These are phyloP conservation scores for Diaporthe velutina DNA, from an alignment of 2,329 filamentous ascomycete genomes.

Conservation along the genomic window DNA sequence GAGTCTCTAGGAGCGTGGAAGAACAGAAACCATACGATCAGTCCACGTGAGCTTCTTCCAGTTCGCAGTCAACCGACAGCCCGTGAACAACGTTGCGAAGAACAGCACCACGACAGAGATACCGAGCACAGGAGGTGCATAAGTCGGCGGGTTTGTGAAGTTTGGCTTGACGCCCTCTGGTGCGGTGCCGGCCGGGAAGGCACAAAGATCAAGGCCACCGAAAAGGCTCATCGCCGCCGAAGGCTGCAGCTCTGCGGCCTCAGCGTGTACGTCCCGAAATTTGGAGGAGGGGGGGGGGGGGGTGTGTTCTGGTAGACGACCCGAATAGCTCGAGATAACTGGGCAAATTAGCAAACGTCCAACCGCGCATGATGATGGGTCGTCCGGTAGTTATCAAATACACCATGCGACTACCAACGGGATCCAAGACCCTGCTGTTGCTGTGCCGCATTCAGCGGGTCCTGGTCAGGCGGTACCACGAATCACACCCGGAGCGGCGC, in stretches of 20 bases:
- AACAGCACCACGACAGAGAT: slow-evolving; percentile 15
- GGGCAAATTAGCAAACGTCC: background rate
- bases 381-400: background rate
- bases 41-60: slow-evolving; percentile 23
- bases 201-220: slow-evolving; percentile 11
- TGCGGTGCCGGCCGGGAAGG: slow-evolving; percentile 4
- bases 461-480: background rate
- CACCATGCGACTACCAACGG: background rate
- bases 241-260: background rate
- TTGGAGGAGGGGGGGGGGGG: background rate
- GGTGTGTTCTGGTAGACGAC: background rate
- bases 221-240: background rate
- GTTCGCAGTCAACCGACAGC: slow-evolving; percentile 15
- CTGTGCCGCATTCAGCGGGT: background rate
- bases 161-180: slow-evolving; percentile 7
- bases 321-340: background rate
- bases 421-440: background rate
- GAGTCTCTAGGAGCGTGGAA: too few species aligned
- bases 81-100: background rate
- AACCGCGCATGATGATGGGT: background rate
- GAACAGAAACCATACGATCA: background rate
- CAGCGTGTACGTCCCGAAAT: background rate
- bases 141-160: slow-evolving; percentile 28
- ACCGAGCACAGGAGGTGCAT: background rate
- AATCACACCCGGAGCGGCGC: background rate